Base-by-base conservation (phyloP, 257 asterid genomes). In the Fraxinus americana region DNA sequence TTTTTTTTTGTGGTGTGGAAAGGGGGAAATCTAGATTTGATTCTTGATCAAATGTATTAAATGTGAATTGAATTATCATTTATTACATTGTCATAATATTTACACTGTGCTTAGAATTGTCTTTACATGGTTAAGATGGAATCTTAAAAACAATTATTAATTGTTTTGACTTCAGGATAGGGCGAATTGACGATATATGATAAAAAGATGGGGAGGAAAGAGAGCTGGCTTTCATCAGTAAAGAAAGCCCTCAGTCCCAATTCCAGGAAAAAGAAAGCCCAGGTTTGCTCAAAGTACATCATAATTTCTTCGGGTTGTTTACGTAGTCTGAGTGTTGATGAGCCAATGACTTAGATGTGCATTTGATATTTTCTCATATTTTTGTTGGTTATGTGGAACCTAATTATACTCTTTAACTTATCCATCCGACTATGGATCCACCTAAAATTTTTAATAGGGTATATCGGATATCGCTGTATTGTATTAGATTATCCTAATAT, bases 171-270 rank as follows among this genome's bases (percentile, higher is more conserved):
- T 39, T 43, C 77, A 82, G 82, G 70, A 67, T 61, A 86, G 67
- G 85, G 4, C 77, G 75, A 75, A 52, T 82, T 72, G 87, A 59
- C 91, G 90, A 88, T 35, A 2, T 35, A 88, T 84, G 87, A 83
- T 85, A 84, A 72, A 45, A 83, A 75, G 70, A 94, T 94, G 99
- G 97, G 92, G 72, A 88, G 85, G 89, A 92, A 89, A 88, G 92
- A 96, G 83, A 85, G 90, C 85, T 95, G 99, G 97, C 87, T 95
- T 77, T 91, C 96, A 72, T 89, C 98, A 6, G 91, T 95, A 61
- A 95, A 91, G 90, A 92, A 92, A 87, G 97, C 88, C 83, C 86
- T 93, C 76, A 95, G 94, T 80, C 93, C 98, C 25, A 85, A 86
- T 75, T 87, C 92, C 19, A 90, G 87, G 87, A 86, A 48, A 57